Evolutionary conservation across 768 basidiomycete species (phyloP), one percentile per base, ranked within the genome.

Genomic region (Tulasnella sp.): DNA sequence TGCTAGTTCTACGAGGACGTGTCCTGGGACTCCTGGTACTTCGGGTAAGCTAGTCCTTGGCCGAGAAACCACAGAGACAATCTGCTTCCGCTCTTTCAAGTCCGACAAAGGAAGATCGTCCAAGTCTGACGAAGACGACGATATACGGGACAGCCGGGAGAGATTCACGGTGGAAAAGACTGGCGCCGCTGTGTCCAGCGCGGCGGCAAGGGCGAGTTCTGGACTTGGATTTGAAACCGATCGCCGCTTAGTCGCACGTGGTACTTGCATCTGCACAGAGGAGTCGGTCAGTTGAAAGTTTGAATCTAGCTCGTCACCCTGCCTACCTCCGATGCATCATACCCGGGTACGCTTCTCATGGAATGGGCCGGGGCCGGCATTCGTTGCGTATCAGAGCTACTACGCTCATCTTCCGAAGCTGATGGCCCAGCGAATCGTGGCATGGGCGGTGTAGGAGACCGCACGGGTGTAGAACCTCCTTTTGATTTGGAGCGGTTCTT

Each of bases 361-460:
- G 34, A 5, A 7, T 38, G 34, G 15, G 7, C 15, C 34, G 5
- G 34, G 15, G 34, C 5, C 34, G 34, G 34, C 34, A 15, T 15
- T 15, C 34, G 5, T 38, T 15, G 34, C 34, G 34, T 7, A 38
- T 38, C 34, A 5, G 34, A 38, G 34, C 34, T 38, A 38, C 34
- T 38, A 5, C 7, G 34, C 34, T 38, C 34, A 38, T 38, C 34
- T 38, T 38, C 34, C 34, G 34, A 38, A 5, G 34, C 34, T 5
- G 5, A 7, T 38, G 34, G 7, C 34, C 34, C 34, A 7, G 15
- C 34, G 15, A 5, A 34, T 1, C 53, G 53, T 9, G 42, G n/a
- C n/a, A 55, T 55, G 19, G 53, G 53, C 24, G 53, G 53, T 42
- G 53, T 55, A 9, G 53, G 53, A 26, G 53, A 55, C 30, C 53